Percentiles rank a stretch among this genome's conserved stretches.
These are phyloP conservation scores for Oryza meyeriana DNA, from an alignment of 176 grass and related monocot genomes.

Conservation along the genomic window DNA sequence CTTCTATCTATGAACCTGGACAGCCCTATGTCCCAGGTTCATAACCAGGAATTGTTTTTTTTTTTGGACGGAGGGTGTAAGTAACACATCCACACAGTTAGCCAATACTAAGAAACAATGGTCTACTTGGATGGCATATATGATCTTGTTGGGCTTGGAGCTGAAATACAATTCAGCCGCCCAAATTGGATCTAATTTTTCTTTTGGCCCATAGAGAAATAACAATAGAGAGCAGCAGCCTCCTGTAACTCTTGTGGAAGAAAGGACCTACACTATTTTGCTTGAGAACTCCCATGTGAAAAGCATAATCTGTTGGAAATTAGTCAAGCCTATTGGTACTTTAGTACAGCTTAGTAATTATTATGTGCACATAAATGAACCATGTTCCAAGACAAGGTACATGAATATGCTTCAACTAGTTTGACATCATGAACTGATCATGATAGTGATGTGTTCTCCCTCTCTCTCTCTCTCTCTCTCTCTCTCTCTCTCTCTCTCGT, in stretches of 20 bases:
- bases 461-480: conserved; percentile 12
- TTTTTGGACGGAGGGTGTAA: too few species aligned
- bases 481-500: neutral
- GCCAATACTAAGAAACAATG: neutral
- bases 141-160: neutral
- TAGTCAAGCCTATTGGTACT: neutral
- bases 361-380: neutral
- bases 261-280: neutral
- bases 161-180: neutral
- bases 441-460: neutral
- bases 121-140: neutral
- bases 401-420: neutral
- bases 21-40: too few species aligned
- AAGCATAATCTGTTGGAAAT: neutral
- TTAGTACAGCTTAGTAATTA: neutral
- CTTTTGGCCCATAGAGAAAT: conserved; percentile 5
- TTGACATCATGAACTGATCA: neutral
- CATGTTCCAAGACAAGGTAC: neutral
- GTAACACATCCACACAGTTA: neutral
- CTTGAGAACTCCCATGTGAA: neutral
- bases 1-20: too few species aligned
- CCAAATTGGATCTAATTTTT: neutral
- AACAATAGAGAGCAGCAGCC: neutral
- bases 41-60: too few species aligned
- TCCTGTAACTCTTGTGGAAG: neutral